Conservation (phyloP, 345 rosid species). For the Euphorbia pulcherrima region DNA sequence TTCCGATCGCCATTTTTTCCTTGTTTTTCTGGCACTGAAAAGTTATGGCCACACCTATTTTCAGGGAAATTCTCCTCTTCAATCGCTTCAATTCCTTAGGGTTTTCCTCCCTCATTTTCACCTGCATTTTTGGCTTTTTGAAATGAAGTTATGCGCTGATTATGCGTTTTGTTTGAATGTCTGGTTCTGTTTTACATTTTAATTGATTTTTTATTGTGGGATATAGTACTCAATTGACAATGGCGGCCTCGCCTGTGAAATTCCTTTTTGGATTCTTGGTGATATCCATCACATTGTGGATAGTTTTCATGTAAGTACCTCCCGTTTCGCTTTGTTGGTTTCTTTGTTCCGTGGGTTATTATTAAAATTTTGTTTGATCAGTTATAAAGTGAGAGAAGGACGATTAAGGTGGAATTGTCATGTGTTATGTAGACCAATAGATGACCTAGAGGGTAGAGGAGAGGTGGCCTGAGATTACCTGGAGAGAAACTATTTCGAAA, state of each 20-base stretch:
- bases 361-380: slow-evolving; percentile 5
- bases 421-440: too few species aligned
- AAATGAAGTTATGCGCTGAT: slow-evolving; percentile 35
- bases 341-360: background rate
- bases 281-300: slow-evolving; percentile 70
- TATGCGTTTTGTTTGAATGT: slow-evolving; percentile 20
- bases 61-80: slow-evolving; percentile 13
- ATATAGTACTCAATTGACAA: slow-evolving; percentile 19
- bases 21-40: background rate
- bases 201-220: slow-evolving; percentile 23
- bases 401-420: too few species aligned
- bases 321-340: background rate
- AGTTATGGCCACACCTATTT: slow-evolving; percentile 6
- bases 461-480: too few species aligned
- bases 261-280: slow-evolving; percentile 82
- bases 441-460: too few species aligned
- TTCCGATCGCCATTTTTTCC: slow-evolving; percentile 26
- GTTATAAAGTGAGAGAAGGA: too few species aligned
- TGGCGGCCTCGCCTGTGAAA: slow-evolving; percentile 93
- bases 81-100: slow-evolving; percentile 19
- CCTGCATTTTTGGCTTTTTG: background rate
- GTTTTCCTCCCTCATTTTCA: background rate
- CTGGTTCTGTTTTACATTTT: slow-evolving; percentile 21
- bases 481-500: too few species aligned
- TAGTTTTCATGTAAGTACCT: slow-evolving; percentile 74